A percentile compares a stretch with the other conserved stretches of the same genome.
Evolutionary conservation across 805 yeast genomes (phyloP).

Genomic region (Wickerhamomyces sydowiorum): DNA sequence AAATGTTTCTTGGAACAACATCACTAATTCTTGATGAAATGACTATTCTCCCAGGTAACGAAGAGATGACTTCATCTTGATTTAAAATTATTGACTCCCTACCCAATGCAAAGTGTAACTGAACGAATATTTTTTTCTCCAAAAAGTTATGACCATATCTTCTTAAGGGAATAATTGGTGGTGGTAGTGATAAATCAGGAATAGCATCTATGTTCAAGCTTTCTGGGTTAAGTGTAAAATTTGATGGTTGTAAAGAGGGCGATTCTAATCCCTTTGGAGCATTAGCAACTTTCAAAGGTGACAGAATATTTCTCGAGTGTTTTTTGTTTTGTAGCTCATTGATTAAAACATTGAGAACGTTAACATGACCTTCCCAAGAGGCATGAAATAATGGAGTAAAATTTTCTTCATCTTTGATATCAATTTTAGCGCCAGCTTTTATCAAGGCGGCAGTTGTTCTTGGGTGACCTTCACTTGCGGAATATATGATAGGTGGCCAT

Average conservation of each 20-base stretch:
- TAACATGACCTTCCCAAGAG: slow-evolving; percentile 88
- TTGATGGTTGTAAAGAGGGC: slow-evolving; percentile 14
- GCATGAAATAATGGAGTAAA: slow-evolving; percentile 82
- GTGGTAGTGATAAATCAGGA: slow-evolving; percentile 89
- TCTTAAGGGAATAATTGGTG: slow-evolving; percentile 90
- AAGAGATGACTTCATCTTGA: slow-evolving; percentile 36
- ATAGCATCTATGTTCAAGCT: slow-evolving; percentile 55
- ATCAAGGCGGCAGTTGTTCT: slow-evolving; percentile 66
- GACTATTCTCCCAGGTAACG: slow-evolving; percentile 77
- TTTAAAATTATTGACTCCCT: slow-evolving; percentile 39
- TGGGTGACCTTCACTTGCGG: slow-evolving; percentile 79
- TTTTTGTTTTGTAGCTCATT: slow-evolving; percentile 22
- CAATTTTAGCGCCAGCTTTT: slow-evolving; percentile 64
- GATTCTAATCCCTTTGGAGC: slow-evolving; percentile 3
- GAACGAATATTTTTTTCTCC: slow-evolving; percentile 83
- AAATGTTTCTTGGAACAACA: slow-evolving; percentile 80
- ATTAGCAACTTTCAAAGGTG: slow-evolving; percentile 18
- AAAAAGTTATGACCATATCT: slow-evolving; percentile 94
- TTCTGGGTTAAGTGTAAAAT: slow-evolving; percentile 22
- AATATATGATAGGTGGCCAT: slow-evolving; percentile 93
- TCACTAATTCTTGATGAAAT: slow-evolving; percentile 72
- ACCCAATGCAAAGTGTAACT: slow-evolving; percentile 56
- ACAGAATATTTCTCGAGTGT: slow-evolving; percentile 11
- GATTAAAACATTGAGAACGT: slow-evolving; percentile 67
- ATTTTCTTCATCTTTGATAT: slow-evolving; percentile 71